Base-by-base conservation (phyloP, 805 yeast species). In the Hagleromyces aurorensis region DNA sequence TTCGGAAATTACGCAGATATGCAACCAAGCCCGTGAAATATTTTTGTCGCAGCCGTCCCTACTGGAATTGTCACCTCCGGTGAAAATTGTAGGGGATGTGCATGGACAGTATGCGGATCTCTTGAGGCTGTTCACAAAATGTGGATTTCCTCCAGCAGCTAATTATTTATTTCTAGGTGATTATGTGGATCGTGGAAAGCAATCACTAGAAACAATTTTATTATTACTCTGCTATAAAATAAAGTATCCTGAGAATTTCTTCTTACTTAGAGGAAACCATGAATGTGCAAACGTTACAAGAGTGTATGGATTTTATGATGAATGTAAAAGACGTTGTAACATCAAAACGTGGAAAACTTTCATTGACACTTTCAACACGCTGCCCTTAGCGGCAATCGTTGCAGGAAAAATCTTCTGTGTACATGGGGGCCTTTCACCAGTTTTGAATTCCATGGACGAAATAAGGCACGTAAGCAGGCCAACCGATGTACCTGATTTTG, bases 101-200 rank as follows among this genome's bases (percentile, higher is more conserved):
- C 98, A 91, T 58, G 98, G 98, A 17, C 98, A 91, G 59, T 91
- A 79, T 54, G 81, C 82, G 29, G 98, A 91, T 59, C 65, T 91
- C 39, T 74, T 91, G 41, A 72, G 98, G 43, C 70, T 91, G 36
- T 85, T 91, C 59, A 85, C 94, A 33, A 80, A 86, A 62, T 87
- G 97, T 63, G 98, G 98, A 13, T 84, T 89, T 59, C 98, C 98
- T 4, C 97, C 97, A 2, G 72, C 80, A 38, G 75, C 96, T 9
- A 91, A 91, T 57, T 91, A 86, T 59, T 62, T 91, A 43, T 89
- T 91, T 48, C 60, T 91, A 26, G 98, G 98, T 16, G 98, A 91
- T 61, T 91, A 91, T 57, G 98, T 91, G 27, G 98, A 91, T 61
- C 71, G 98, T 43, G 98, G 98, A 34, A 91, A 91, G 58, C 98